phyloP scores from a whole-genome alignment of 257 asterid genomes.

The Nicotiana obtusifolia region DNA sequence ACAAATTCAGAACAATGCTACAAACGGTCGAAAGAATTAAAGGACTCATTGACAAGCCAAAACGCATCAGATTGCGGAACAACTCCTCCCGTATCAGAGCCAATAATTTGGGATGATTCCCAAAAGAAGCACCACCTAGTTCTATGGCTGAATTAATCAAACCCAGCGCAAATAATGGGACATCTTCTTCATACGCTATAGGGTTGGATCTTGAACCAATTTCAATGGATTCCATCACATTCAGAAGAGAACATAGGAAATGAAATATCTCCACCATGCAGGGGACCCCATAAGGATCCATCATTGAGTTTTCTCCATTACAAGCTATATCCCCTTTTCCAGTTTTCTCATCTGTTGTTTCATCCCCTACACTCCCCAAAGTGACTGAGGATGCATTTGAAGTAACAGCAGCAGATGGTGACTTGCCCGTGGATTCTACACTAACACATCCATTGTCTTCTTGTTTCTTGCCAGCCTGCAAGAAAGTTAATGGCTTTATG shows the following conservation, averaged over 20 bases:
- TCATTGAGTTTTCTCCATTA: conserved; percentile 42
- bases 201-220: conserved; percentile 64
- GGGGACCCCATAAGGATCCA: conserved; percentile 89
- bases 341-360: conserved; percentile 19
- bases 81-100: conserved; percentile 82
- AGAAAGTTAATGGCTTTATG: not conserved
- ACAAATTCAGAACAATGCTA: conserved; percentile 87
- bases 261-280: conserved; percentile 88
- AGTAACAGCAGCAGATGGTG: conserved; percentile 9
- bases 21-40: conserved; percentile 87
- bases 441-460: conserved; percentile 27
- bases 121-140: conserved; percentile 74
- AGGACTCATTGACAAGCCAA: conserved; percentile 96
- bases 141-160: conserved; percentile 85
- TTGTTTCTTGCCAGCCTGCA: conserved; percentile 46
- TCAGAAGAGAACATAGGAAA: conserved; percentile 83
- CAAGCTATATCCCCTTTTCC: conserved; percentile 26
- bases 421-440: conserved; percentile 32
- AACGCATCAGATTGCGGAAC: conserved; percentile 76
- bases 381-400: conserved; percentile 11
- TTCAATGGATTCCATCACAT: conserved; percentile 72
- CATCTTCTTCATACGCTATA: conserved; percentile 88
- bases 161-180: conserved; percentile 91
- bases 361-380: conserved; percentile 15
- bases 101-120: conserved; percentile 65